phyloP scores from a whole-genome alignment of 768 basidiomycete species.

The Auricularia auricula-judae region DNA sequence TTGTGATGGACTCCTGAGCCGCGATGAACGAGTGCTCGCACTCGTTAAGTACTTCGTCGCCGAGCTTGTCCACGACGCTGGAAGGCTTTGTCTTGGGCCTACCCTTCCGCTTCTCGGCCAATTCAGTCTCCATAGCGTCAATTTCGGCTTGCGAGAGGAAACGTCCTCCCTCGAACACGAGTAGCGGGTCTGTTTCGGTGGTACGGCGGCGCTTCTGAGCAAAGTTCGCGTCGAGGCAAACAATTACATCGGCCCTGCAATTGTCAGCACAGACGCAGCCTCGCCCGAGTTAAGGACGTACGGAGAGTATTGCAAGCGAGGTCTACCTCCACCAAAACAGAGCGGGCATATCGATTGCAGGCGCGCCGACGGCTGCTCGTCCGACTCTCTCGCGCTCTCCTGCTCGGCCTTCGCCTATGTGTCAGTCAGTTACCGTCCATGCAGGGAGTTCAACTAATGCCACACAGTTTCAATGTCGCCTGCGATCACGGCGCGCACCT shows the following conservation, averaged over 20 bases:
- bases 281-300: no score
- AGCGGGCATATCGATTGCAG: background rate
- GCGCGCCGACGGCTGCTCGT: no score
- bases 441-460: no score
- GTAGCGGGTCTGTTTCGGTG: background rate
- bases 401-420: no score
- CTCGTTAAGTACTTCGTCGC: background rate
- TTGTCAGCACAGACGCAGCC: no score
- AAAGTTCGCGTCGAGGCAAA: constrained; percentile 5
- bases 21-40: constrained; percentile 7
- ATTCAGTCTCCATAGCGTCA: background rate
- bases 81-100: background rate
- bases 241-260: background rate
- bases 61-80: background rate
- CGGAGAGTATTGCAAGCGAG: background rate
- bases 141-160: background rate
- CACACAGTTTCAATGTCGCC: no score
- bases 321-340: constrained; percentile 1
- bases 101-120: background rate
- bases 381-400: no score
- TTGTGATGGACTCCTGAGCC: constrained; percentile 4
- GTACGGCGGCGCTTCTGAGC: background rate
- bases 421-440: no score
- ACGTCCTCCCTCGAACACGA: background rate
- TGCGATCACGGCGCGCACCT: no score